phyloP scores from a whole-genome alignment of 148 eudicot genomes.

The Silene latifolia region DNA sequence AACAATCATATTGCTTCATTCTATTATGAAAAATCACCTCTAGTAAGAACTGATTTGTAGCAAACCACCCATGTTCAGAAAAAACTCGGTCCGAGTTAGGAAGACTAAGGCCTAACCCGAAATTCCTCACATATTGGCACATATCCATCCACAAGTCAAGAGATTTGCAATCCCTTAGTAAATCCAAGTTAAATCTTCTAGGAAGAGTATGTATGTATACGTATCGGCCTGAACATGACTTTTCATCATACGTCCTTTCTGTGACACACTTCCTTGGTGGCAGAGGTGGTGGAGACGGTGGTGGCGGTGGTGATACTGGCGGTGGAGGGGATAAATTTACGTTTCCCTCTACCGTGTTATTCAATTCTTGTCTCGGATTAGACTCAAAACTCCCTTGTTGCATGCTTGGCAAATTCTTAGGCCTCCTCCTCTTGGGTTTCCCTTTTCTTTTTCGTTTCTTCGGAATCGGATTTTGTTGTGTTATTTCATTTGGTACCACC shows the following conservation, averaged over 20 bases:
- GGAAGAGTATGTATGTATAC: constrained; percentile 41
- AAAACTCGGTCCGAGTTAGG: constrained; percentile 24
- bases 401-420: constrained; percentile 14
- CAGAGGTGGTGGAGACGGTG: constrained; percentile 27
- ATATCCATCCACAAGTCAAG: constrained; percentile 41
- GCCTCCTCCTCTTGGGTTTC: constrained; percentile 10
- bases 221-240: constrained; percentile 33
- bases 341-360: constrained; percentile 7
- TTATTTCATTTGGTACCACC: background rate
- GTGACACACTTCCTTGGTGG: constrained; percentile 22
- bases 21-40: constrained; percentile 53
- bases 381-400: constrained; percentile 7
- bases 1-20: constrained; percentile 52
- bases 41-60: constrained; percentile 42
- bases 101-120: constrained; percentile 37
- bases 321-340: constrained; percentile 24
- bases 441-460: constrained; percentile 14
- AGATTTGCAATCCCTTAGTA: constrained; percentile 34
- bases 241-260: constrained; percentile 1
- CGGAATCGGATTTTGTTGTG: background rate
- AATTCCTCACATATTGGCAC: constrained; percentile 38
- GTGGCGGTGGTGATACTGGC: constrained; percentile 21
- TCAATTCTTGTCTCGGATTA: constrained; percentile 18
- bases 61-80: constrained; percentile 35
- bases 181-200: constrained; percentile 42